Evolutionary conservation across 2,329 filamentous ascomycete species (phyloP).

Genomic region (Grosmannia serpens): DNA sequence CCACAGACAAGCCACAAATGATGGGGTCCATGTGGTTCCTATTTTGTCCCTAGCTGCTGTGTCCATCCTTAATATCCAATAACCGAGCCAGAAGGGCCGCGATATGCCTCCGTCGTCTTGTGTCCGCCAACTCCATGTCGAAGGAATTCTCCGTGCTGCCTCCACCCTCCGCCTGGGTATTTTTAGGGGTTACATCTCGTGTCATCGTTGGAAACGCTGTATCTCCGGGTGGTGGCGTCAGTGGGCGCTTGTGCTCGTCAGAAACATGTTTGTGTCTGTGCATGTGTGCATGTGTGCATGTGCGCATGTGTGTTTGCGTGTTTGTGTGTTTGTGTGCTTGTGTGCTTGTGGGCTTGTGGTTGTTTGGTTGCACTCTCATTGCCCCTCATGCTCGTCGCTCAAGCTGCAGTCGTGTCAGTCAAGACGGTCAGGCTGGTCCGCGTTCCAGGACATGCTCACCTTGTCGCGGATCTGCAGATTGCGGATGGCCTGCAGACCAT

Average conservation of each 20-base stretch:
- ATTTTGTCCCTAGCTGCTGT: not conserved
- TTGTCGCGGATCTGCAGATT: slow-evolving; percentile 20
- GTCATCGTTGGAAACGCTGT: not conserved
- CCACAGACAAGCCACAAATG: no score
- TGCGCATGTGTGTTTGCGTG: not conserved
- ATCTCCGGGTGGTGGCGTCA: not conserved
- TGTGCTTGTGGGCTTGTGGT: no score
- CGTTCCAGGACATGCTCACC: slow-evolving; percentile 24
- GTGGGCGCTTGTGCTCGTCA: not conserved
- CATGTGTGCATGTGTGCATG: no score
- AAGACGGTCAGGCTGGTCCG: slow-evolving; percentile 14
- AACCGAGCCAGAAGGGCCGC: not conserved
- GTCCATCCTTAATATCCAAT: not conserved
- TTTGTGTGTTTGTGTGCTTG: not conserved
- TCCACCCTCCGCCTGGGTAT: not conserved
- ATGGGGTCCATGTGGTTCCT: not conserved
- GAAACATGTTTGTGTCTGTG: not conserved
- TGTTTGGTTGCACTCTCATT: not conserved
- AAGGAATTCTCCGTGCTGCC: not conserved
- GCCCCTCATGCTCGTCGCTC: not conserved
- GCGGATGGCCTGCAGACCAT: slow-evolving; percentile 18
- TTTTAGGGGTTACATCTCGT: not conserved
- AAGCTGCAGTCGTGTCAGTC: not conserved
- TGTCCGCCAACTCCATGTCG: not conserved
- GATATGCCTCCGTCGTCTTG: no score